Evolutionary conservation across 257 asterid species (phyloP).

Genomic region (Fraxinus americana): DNA sequence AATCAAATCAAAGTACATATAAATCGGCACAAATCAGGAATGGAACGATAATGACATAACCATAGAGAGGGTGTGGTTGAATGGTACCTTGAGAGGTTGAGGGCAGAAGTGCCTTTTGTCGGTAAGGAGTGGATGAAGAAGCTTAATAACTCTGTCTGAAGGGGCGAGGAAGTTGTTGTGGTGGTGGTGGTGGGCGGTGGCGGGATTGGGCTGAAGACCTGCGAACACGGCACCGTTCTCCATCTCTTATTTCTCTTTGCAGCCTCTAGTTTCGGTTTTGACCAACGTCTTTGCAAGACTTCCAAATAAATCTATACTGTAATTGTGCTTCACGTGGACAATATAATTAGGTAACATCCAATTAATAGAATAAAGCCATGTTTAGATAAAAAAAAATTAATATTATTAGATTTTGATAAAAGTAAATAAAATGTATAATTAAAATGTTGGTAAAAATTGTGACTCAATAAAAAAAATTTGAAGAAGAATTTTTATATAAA

Average conservation of each 20-base stretch:
- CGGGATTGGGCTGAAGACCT: conserved; percentile 35
- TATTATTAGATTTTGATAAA: too few species aligned
- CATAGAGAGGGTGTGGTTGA: not conserved
- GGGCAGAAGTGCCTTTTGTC: conserved; percentile 27
- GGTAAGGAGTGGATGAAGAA: conserved; percentile 35
- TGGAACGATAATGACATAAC: not conserved
- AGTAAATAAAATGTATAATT: too few species aligned
- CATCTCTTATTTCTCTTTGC: conserved; percentile 22
- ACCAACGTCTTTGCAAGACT: too few species aligned
- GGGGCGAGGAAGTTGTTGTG: conserved; percentile 37
- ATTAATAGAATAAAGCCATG: too few species aligned
- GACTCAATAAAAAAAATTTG: too few species aligned
- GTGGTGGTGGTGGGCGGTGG: conserved; percentile 14
- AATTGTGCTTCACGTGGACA: too few species aligned
- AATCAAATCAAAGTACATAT: not conserved
- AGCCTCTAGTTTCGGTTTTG: not conserved
- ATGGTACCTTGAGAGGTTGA: conserved; percentile 39
- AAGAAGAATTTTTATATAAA: too few species aligned
- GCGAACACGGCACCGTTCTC: conserved; percentile 54
- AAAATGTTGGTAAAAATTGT: too few species aligned
- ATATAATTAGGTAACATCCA: too few species aligned
- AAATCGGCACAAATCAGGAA: not conserved
- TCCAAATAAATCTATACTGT: too few species aligned
- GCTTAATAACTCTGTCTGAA: conserved; percentile 31
- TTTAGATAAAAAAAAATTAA: too few species aligned